Base-by-base conservation (phyloP, 2,329 filamentous ascomycete species). In the Venturia pyrina region DNA sequence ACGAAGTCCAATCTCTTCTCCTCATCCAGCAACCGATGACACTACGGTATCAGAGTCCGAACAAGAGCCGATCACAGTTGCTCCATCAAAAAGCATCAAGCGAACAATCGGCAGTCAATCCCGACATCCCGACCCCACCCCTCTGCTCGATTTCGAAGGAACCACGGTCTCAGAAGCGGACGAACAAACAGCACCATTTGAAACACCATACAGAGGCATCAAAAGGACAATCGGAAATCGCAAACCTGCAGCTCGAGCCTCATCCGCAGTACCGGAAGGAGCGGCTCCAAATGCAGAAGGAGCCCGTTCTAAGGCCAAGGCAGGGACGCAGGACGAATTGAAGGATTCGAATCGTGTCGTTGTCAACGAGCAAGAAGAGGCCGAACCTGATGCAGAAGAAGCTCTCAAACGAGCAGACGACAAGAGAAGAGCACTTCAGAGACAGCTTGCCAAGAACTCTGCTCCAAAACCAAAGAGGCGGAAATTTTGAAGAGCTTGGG, bases 161-260 rank as follows among this genome's bases (percentile, higher is more conserved):
- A 2, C 28, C 11, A 37, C 17, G 7, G 53, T 24, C 53, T 59
- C 53, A 3, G 21, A 48, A 24, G 50, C 5, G 10, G 50, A 41
- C 40, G 21, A 21, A 37, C n/a, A 48, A n/a, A n/a, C 21, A 7
- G 19, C 11, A 24, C 34, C 48, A 8, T 37, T 17, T 21, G 37
- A 19, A 37, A 7, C 48, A 32, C 28, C 50, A 32, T 19, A 48
- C 13, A 59, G 34, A 46, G 63, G 63, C 48, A 59, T 65, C 19
- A 65, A 65, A 34, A 48, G 53, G 32, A 57, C 63, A 43, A 43
- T 65, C n/a, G 63, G 63, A 37, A 59, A 50, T 44, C 32, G 63
- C 34, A 65, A 40, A 13, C 44, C 53, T n/a, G 63, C 24, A n/a
- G 34, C 62, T 28, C 24, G n/a, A 53, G 62, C 5, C 19, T 32